Evolutionary conservation across 2,329 filamentous ascomycete species (phyloP).

Genomic region (Pseudocercospora eumusae): DNA sequence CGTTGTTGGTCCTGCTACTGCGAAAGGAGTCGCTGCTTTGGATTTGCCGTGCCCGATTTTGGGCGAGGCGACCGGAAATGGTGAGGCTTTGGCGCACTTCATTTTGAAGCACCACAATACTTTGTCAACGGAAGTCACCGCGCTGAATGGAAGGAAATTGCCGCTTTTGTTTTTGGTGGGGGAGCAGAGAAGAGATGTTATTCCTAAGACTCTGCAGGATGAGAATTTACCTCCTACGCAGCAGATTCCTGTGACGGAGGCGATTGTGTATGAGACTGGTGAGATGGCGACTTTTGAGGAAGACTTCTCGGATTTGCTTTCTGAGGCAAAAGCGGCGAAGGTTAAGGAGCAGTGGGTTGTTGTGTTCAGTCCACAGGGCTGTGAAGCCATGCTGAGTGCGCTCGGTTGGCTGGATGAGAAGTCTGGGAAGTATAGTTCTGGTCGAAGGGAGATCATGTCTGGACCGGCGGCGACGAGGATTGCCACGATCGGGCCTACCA

Average conservation of each 20-base stretch:
- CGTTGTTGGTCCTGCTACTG: conserved; percentile 78
- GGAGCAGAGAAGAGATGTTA: conserved; percentile 85
- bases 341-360: conserved; percentile 66
- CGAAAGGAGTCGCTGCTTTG: conserved; percentile 65
- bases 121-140: conserved; percentile 36
- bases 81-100: conserved; percentile 72
- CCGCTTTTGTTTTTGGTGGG: conserved; percentile 85
- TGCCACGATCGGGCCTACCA: conserved; percentile 92
- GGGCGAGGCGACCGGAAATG: conserved; percentile 81
- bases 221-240: conserved; percentile 50
- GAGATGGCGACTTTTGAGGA: conserved; percentile 76
- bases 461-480: conserved; percentile 83
- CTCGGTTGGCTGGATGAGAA: conserved; percentile 50
- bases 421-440: conserved; percentile 41
- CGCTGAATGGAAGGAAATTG: conserved; percentile 49
- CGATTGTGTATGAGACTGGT: conserved; percentile 83
- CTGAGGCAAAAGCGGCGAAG: conserved; percentile 47
- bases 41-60: conserved; percentile 61
- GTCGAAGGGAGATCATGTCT: conserved; percentile 74
- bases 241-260: conserved; percentile 70
- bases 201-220: conserved; percentile 75
- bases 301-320: conserved; percentile 57
- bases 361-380: conserved; percentile 66
- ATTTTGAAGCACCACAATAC: conserved; percentile 76
- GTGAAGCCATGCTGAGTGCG: conserved; percentile 60